A percentile compares a stretch with the other conserved stretches of the same genome.
phyloP scores from a whole-genome alignment of 495 filamentous ascomycete species.

The Penicillium silybi region DNA sequence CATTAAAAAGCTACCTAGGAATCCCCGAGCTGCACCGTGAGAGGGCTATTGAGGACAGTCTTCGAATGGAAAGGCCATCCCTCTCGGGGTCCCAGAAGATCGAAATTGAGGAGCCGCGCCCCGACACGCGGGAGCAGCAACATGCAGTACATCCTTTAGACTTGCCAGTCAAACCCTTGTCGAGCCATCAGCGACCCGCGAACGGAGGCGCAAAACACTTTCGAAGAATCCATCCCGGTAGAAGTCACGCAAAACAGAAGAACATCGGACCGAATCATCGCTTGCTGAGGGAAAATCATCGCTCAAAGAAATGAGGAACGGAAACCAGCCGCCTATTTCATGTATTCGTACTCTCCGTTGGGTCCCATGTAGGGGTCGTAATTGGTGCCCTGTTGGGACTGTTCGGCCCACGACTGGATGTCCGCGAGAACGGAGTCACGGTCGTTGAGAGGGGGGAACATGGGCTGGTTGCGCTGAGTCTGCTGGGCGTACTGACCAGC shows the following conservation, averaged over 20 bases:
- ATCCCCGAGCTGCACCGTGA: not conserved
- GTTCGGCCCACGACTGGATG: slow-evolving; percentile 15
- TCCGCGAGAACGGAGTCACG: slow-evolving; percentile 7
- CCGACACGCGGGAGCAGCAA: not conserved
- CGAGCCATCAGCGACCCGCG: not conserved
- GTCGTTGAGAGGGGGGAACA: slow-evolving; percentile 20
- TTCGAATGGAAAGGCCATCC: not conserved
- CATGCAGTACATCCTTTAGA: not conserved
- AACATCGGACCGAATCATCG: not conserved
- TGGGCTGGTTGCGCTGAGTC: not conserved
- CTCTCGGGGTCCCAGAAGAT: not conserved
- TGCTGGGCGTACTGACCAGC: slow-evolving; percentile 5
- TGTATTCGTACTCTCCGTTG: slow-evolving; percentile 17
- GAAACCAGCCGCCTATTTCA: slow-evolving; percentile 6
- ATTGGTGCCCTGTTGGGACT: slow-evolving; percentile 3
- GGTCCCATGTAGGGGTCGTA: slow-evolving; percentile 1
- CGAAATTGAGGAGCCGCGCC: not conserved
- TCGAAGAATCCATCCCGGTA: not conserved
- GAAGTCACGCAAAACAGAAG: not conserved
- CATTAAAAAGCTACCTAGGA: not conserved
- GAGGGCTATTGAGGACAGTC: not conserved
- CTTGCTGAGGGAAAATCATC: not conserved
- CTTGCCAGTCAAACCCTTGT: not conserved
- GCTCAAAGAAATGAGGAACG: not conserved
- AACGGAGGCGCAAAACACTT: not conserved